Conservation (phyloP, 306 rosid genomes). For the Gynostemma pentaphyllum region DNA sequence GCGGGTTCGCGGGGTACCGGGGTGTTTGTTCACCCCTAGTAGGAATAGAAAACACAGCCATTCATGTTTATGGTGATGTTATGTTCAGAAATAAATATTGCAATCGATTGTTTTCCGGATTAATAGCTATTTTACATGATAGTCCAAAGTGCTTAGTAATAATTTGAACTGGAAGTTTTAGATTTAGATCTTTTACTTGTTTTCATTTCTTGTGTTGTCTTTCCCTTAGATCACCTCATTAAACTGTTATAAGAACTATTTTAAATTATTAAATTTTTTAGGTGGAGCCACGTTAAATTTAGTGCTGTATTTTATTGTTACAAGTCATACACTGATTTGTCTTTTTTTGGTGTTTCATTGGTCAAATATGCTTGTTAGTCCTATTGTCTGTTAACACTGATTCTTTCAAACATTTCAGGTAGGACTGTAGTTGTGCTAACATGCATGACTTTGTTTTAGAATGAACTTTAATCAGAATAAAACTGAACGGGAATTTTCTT, state of each 20-base stretch:
- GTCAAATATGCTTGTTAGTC: background rate
- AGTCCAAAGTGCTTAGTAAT: background rate
- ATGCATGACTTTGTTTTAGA: background rate
- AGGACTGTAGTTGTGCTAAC: background rate
- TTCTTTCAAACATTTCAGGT: background rate
- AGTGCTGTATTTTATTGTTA: background rate
- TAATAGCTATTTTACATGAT: background rate
- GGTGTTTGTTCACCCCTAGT: no score
- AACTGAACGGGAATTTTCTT: slow-evolving; percentile 12
- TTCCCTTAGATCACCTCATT: background rate
- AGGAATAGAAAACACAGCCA: background rate
- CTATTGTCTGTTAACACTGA: background rate
- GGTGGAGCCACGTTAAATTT: background rate
- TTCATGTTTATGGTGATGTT: background rate
- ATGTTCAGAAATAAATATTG: background rate
- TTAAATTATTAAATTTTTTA: background rate
- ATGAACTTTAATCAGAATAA: background rate
- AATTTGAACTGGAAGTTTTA: no score
- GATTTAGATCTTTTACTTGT: background rate
- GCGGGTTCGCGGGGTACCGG: no score
- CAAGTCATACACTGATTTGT: background rate
- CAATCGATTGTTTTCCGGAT: background rate
- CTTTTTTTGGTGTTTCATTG: background rate
- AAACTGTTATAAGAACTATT: background rate
- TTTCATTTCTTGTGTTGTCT: background rate